Evolutionary conservation across 73 alveolate genomes (phyloP).

Genomic region (Paramecium bursaria): DNA sequence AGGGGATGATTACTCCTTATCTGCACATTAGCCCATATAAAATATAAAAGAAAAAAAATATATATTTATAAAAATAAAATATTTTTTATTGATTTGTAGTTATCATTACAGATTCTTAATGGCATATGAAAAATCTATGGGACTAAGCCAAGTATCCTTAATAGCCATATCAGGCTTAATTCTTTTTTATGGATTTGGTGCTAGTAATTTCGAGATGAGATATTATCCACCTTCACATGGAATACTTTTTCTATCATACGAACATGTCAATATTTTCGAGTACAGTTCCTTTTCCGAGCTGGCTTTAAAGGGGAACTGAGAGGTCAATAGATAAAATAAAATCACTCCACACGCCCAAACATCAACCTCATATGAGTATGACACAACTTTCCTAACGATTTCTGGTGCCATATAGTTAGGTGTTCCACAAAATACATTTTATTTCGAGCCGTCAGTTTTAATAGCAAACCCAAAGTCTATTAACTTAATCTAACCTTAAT

Average conservation of each 20-base stretch:
- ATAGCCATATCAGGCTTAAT: not conserved
- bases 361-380: conserved; percentile 47
- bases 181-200: conserved; percentile 28
- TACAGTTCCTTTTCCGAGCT: conserved; percentile 20
- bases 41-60: too few species aligned
- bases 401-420: conserved; percentile 64
- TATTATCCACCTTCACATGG: conserved; percentile 9
- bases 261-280: not conserved
- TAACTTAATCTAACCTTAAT: not conserved
- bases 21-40: too few species aligned
- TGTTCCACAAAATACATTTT: conserved; percentile 44
- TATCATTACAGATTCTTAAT: too few species aligned
- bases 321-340: not conserved
- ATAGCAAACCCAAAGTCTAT: conserved; percentile 59
- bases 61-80: too few species aligned
- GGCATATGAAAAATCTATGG: too few species aligned
- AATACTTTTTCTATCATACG: not conserved
- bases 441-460: conserved; percentile 1
- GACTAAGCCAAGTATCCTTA: conserved; percentile 21
- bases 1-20: too few species aligned
- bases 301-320: conserved; percentile 26
- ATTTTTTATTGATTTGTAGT: too few species aligned
- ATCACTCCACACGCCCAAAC: conserved; percentile 50
- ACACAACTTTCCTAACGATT: not conserved
- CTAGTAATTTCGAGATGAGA: not conserved